A percentile compares a stretch with the other conserved stretches of the same genome.
Conservation (phyloP, 345 rosid genomes). For the Geranium brycei region DNA sequence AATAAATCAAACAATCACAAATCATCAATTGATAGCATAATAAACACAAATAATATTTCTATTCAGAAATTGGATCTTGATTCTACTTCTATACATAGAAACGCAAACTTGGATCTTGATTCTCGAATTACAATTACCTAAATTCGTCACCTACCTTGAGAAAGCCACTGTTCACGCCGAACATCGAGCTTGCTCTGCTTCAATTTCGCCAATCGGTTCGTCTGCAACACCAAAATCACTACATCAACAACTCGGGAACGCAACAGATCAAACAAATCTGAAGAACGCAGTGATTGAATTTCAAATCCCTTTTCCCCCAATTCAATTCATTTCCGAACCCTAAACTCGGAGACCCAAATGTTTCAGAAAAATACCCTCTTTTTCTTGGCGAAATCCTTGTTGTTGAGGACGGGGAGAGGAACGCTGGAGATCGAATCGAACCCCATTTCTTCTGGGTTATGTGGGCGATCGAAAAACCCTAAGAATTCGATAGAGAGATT, state of each 20-base stretch:
- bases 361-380: slow-evolving; percentile 42
- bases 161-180: slow-evolving; percentile 97
- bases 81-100: too few species aligned
- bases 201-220: slow-evolving; percentile 78
- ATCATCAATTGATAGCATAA: too few species aligned
- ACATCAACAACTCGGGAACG: background rate
- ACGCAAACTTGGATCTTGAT: too few species aligned
- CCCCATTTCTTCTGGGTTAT: slow-evolving; percentile 24
- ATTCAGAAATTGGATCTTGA: too few species aligned
- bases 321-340: background rate
- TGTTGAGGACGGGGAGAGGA: slow-evolving; percentile 30
- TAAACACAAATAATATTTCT: background rate
- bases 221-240: slow-evolving; percentile 18
- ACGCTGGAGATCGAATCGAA: slow-evolving; percentile 42
- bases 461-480: background rate
- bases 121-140: too few species aligned
- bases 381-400: slow-evolving; percentile 53
- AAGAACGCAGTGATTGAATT: too few species aligned
- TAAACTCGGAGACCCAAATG: background rate
- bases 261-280: background rate
- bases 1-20: too few species aligned
- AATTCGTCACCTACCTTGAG: slow-evolving; percentile 45
- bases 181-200: slow-evolving; percentile 88
- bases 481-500: background rate
- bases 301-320: too few species aligned